Base-by-base conservation (phyloP, 371 early-diverging fungal species). In the Apophysomyces ossiformis region DNA sequence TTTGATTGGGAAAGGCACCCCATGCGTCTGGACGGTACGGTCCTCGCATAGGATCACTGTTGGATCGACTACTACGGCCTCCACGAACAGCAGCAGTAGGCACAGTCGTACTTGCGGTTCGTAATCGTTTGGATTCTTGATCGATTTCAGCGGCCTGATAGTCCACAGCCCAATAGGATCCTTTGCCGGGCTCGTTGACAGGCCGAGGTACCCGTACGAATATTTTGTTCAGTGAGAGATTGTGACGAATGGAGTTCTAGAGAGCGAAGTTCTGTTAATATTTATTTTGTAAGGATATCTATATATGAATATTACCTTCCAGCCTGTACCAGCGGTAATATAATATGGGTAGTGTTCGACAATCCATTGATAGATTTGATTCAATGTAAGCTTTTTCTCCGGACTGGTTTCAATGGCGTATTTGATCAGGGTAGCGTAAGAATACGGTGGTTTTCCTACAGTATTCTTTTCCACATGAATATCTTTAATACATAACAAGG, bases 211-310 rank as follows among this genome's bases (percentile, higher is more conserved):
- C 90, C 56, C 95, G 90, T 59, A 93, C 88, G 75, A 99, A 99
- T 57, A 90, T 86, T 74, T 94, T 95, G 81, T 99, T 99, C 45
- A 99, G 84, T 5, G 96, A 95, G 38, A 99, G 86, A 75, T 99
- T 99, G 84, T 99, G 99, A 45, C 99, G 90, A 57, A 99, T 95
- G 4, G 97, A 97, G 77, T 99, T 99, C 89, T 96, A 81, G 18
- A 54, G 50, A 11, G 36, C 58, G 37, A 62, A 58, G 1, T n/a
- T 1, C 5, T 9, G 21, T 50, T 2, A 50, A 18, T 5, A 64
- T n/a, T 16, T 26, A 36, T 16, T 32, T 36, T 7, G 36, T 21
- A 46, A 64, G 44, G 50, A 18, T 21, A 18, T 35, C 18, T n/a
- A 12, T 11, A 12, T 11, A 43, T 2, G 26, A 38, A 8, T 43